Percentiles rank a stretch among this genome's conserved stretches.
Conservation (phyloP, 192 early-diverging fungal genomes). For the Linnemannia elongata region DNA sequence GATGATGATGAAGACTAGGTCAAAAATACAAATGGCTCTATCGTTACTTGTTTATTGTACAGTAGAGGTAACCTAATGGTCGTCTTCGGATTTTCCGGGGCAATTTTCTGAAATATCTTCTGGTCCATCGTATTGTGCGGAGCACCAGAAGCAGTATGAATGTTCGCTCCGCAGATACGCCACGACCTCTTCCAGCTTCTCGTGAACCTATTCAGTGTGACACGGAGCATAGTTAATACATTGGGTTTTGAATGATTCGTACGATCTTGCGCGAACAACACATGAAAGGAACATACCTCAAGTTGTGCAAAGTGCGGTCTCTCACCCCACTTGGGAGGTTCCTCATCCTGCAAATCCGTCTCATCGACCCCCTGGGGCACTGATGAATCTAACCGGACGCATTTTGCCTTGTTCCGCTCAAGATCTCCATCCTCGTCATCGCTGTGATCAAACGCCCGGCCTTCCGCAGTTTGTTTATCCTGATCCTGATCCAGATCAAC, state of each 20-base stretch:
- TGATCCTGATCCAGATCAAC: neutral
- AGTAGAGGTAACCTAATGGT: slow-evolving; percentile 58
- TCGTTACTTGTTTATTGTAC: neutral
- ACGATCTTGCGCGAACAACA: neutral
- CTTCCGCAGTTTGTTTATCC: neutral
- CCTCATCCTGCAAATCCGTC: slow-evolving; percentile 25
- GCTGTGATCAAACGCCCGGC: slow-evolving; percentile 16
- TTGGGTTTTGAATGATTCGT: neutral
- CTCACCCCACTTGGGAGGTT: slow-evolving; percentile 55
- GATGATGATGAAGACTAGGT: slow-evolving; percentile 43
- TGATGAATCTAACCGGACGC: slow-evolving; percentile 25
- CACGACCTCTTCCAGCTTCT: slow-evolving; percentile 64
- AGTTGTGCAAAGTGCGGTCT: slow-evolving; percentile 22
- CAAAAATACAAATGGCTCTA: neutral
- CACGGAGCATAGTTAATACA: too few relatives aligned
- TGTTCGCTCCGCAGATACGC: slow-evolving; percentile 67
- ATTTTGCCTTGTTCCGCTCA: slow-evolving; percentile 39
- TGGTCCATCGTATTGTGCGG: slow-evolving; percentile 61
- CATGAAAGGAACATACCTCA: slow-evolving; percentile 6
- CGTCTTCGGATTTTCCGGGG: slow-evolving; percentile 71
- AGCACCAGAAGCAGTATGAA: slow-evolving; percentile 80
- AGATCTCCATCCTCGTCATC: slow-evolving; percentile 31
- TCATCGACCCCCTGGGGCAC: slow-evolving; percentile 12
- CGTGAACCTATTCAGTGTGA: slow-evolving; percentile 39
- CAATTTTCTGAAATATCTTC: slow-evolving; percentile 70